A percentile compares a stretch with the other conserved stretches of the same genome.
phyloP scores from a whole-genome alignment of 192 early-diverging fungal species.

The Podila clonocystis region DNA sequence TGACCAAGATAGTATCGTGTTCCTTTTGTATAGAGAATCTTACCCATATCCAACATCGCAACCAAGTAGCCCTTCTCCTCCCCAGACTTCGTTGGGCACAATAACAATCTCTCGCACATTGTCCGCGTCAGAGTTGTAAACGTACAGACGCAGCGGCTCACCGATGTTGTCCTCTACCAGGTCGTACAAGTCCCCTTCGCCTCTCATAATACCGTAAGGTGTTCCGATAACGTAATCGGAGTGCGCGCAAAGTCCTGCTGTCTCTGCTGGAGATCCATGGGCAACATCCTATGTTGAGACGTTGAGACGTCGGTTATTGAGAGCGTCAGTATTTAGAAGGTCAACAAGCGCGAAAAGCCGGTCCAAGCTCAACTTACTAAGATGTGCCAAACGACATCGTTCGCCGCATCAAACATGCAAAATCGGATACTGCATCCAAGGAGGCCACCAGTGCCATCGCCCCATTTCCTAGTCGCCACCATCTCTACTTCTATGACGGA shows the following conservation, averaged over 20 bases:
- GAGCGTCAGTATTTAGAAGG: too few relatives aligned
- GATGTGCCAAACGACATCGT: constrained; percentile 64
- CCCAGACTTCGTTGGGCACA: constrained; percentile 74
- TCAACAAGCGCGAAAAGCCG: too few relatives aligned
- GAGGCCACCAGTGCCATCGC: constrained; percentile 53
- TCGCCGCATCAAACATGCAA: constrained; percentile 70
- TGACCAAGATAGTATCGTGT: neutral
- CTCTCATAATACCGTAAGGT: constrained; percentile 63
- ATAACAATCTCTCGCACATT: constrained; percentile 75
- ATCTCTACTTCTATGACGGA: constrained; percentile 47
- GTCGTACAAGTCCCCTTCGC: constrained; percentile 71
- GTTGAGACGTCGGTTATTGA: constrained; percentile 6
- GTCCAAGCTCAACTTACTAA: constrained; percentile 22
- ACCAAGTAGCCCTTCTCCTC: constrained; percentile 75
- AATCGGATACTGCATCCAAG: constrained; percentile 72
- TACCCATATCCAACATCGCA: constrained; percentile 81
- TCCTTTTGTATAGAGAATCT: neutral
- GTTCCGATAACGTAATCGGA: constrained; percentile 82
- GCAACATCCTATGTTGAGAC: constrained; percentile 56
- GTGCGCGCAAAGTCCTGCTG: constrained; percentile 72
- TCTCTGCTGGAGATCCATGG: constrained; percentile 75
- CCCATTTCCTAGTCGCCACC: constrained; percentile 51
- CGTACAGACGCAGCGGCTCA: constrained; percentile 67
- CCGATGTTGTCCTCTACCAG: constrained; percentile 69
- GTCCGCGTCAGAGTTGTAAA: constrained; percentile 75